Base-by-base conservation (phyloP, 2,329 filamentous ascomycete species). In the Chaetomium olivaceum region DNA sequence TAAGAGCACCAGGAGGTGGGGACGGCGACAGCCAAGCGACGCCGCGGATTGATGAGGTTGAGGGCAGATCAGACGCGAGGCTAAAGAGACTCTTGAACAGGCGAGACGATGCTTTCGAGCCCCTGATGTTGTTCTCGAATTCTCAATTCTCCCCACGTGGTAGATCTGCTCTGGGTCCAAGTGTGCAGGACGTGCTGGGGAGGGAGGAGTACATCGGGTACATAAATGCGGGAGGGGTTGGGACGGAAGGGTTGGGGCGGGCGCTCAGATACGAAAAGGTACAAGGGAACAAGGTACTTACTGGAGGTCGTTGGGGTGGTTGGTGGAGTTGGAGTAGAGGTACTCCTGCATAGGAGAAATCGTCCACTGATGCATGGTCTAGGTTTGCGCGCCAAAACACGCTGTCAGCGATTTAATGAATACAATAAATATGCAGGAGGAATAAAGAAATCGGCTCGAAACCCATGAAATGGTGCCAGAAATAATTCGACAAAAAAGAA, bases 301-400 rank as follows among this genome's bases (percentile, higher is more conserved):
- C 83, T 85, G 83, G 75, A 85, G 81, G 69, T 84, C 82, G 77
- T 81, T 82, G 71, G 81, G 78, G 73, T 82, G 81, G 72, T 81
- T 82, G 72, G 81, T 79, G 77, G 78, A 79, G 77, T 80, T 82
- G 74, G 61, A 64, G 67, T 83, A 85, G 72, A 85, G 79, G 79
- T 85, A 85, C 77, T 85, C 83, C 77, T 61, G 54, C 64, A 85
- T 80, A 70, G 83, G 82, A 76, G 83, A 80, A 76, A 86, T 82
- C 77, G 85, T 83, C 83, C 83, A 85, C 78, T 85, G 82, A 80
- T 86, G 81, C 83, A 86, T 86, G 61, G 50, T 70, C 69, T 71
- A 62, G 57, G 54, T 6, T 46, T 48, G 54, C 29, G 58, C 33
- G 52, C n/a, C 58, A 63, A 43, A 66, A n/a, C 33, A 43, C 4